Percentiles rank a stretch among this genome's conserved stretches.
Conservation (phyloP, 257 asterid species). For the Fraxinus pennsylvanica region DNA sequence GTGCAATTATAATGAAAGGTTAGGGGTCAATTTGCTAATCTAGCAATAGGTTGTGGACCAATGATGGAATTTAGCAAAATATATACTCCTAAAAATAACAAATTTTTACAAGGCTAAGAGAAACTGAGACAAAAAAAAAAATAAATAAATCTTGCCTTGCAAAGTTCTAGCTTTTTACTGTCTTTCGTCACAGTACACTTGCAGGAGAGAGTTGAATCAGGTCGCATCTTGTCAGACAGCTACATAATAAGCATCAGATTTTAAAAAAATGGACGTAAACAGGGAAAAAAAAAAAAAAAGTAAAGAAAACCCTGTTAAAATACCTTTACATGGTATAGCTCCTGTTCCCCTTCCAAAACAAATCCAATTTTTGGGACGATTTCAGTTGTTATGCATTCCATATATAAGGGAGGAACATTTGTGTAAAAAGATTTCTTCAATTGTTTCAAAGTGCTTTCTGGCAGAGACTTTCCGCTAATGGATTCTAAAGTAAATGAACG, state of each 20-base stretch:
- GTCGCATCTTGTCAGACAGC: constrained; percentile 42
- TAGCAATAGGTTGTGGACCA: background rate
- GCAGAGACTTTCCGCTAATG: constrained; percentile 18
- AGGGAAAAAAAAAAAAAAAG: background rate
- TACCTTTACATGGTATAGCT: constrained; percentile 45
- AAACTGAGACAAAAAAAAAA: background rate
- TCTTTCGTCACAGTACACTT: constrained; percentile 39
- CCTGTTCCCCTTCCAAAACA: constrained; percentile 36
- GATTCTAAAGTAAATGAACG: constrained; percentile 30
- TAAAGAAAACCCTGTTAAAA: background rate
- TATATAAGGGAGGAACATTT: constrained; percentile 36
- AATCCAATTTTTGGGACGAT: constrained; percentile 34
- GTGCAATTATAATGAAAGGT: background rate
- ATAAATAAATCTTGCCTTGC: constrained; percentile 36
- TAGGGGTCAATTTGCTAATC: background rate
- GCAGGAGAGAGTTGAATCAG: constrained; percentile 47
- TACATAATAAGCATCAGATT: constrained; percentile 21
- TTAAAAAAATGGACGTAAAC: background rate
- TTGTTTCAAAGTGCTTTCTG: constrained; percentile 31
- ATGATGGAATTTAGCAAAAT: background rate
- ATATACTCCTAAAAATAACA: background rate
- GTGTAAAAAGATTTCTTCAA: constrained; percentile 42
- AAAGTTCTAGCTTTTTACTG: constrained; percentile 36
- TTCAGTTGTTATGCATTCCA: constrained; percentile 36
- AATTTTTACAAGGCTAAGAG: background rate